phyloP scores from a whole-genome alignment of 2,329 filamentous ascomycete genomes.

The Alternaria sp. region DNA sequence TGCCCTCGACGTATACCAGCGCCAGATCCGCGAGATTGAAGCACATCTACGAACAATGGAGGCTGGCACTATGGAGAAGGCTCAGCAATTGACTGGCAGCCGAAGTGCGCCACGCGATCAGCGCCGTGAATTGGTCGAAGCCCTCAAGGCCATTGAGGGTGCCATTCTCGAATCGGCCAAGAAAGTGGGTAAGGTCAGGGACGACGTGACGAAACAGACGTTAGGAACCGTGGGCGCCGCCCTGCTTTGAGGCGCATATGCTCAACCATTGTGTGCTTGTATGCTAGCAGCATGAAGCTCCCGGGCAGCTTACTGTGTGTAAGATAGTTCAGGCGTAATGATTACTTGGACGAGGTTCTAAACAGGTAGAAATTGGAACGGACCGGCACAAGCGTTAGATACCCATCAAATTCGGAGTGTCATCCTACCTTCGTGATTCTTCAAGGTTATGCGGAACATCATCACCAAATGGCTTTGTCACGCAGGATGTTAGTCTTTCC shows the following conservation, averaged over 20 bases:
- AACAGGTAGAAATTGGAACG: neutral
- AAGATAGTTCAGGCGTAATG: neutral
- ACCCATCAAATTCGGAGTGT: constrained; percentile 18
- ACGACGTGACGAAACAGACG: constrained; percentile 57
- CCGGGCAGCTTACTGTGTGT: neutral
- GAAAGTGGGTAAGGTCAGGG: constrained; percentile 58
- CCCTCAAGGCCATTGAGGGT: constrained; percentile 59
- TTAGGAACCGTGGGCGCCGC: constrained; percentile 46
- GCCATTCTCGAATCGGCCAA: constrained; percentile 59
- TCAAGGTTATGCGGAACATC: neutral
- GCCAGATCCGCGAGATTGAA: constrained; percentile 59
- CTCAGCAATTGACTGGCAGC: constrained; percentile 53
- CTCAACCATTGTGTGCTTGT: neutral
- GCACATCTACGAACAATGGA: constrained; percentile 60
- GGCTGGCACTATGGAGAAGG: constrained; percentile 54
- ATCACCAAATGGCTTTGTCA: constrained; percentile 17
- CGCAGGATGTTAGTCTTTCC: constrained; percentile 33
- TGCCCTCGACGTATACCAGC: constrained; percentile 53
- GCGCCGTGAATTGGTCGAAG: constrained; percentile 57
- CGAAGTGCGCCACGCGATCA: constrained; percentile 49
- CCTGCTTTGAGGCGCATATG: constrained; percentile 31
- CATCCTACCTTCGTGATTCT: neutral
- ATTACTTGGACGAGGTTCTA: neutral
- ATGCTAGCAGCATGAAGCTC: neutral
- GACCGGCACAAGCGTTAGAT: constrained; percentile 21